phyloP scores from a whole-genome alignment of 2,329 filamentous ascomycete genomes.

The Pyricularia grisea region DNA sequence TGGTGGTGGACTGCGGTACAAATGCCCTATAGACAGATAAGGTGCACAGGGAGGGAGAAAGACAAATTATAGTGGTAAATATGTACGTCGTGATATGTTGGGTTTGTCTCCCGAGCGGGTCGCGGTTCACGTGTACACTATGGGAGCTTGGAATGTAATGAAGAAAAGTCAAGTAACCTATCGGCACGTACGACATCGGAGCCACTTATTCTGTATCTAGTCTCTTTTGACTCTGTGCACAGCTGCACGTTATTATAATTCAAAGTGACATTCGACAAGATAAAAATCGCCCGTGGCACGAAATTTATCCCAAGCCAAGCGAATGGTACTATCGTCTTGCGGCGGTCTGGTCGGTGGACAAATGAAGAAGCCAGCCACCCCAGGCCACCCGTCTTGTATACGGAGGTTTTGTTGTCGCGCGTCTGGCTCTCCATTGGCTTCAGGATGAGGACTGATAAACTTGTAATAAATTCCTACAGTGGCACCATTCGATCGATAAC shows the following conservation, averaged over 20 bases:
- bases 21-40: slow-evolving; percentile 45
- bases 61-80: neutral
- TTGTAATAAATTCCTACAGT: neutral
- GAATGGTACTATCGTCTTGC: neutral
- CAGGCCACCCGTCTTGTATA: neutral
- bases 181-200: neutral
- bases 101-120: neutral
- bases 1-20: slow-evolving; percentile 36
- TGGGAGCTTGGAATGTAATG: neutral
- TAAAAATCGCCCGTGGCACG: neutral
- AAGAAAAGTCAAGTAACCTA: neutral
- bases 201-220: neutral
- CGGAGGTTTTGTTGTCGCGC: neutral
- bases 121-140: neutral
- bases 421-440: neutral
- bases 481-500: neutral
- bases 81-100: neutral
- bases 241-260: neutral
- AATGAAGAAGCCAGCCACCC: neutral
- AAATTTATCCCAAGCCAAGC: neutral
- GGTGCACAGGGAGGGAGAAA: neutral
- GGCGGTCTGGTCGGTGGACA: neutral
- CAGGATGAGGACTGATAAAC: too few species aligned
- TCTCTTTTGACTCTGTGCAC: neutral
- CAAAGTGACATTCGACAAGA: neutral